phyloP scores from a whole-genome alignment of 1,284 basidiomycete genomes.

The Tilletiopsis washingtonensis region DNA sequence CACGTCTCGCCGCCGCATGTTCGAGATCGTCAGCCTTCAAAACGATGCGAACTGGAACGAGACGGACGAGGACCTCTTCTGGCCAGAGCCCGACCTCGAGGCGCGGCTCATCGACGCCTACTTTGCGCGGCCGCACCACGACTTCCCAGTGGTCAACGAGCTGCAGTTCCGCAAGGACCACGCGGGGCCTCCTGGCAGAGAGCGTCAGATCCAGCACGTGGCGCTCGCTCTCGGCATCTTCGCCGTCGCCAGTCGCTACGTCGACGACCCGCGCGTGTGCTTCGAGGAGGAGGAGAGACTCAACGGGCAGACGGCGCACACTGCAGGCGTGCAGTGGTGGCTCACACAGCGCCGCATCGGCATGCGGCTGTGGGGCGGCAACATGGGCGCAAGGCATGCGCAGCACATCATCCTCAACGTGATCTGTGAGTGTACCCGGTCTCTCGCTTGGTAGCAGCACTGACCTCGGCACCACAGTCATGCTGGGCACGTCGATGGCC shows the following conservation, averaged over 20 bases:
- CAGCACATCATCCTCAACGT: constrained; percentile 7
- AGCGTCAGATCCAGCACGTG: constrained; percentile 23
- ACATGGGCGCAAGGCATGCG: background rate
- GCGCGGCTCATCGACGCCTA: constrained; percentile 22
- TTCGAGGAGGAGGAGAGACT: background rate
- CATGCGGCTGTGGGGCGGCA: background rate
- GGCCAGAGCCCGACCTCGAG: constrained; percentile 28
- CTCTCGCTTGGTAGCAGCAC: too few species aligned
- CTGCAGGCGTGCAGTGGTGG: background rate
- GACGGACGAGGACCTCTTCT: constrained; percentile 9
- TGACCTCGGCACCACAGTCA: constrained; percentile 8
- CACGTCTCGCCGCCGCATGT: too few species aligned
- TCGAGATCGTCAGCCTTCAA: too few species aligned
- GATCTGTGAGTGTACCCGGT: too few species aligned
- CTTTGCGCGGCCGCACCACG: constrained; percentile 24
- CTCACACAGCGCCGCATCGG: constrained; percentile 2
- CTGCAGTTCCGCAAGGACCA: constrained; percentile 16
- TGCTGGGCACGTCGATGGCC: constrained; percentile 15
- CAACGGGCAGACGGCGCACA: background rate
- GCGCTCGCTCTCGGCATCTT: constrained; percentile 23
- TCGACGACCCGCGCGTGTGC: constrained; percentile 12
- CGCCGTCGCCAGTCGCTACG: constrained; percentile 19
- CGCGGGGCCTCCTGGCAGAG: constrained; percentile 12
- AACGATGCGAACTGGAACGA: too few species aligned
- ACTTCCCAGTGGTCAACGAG: constrained; percentile 35